Base-by-base conservation (phyloP, 495 filamentous ascomycete genomes). In the Penicillium argentinense region DNA sequence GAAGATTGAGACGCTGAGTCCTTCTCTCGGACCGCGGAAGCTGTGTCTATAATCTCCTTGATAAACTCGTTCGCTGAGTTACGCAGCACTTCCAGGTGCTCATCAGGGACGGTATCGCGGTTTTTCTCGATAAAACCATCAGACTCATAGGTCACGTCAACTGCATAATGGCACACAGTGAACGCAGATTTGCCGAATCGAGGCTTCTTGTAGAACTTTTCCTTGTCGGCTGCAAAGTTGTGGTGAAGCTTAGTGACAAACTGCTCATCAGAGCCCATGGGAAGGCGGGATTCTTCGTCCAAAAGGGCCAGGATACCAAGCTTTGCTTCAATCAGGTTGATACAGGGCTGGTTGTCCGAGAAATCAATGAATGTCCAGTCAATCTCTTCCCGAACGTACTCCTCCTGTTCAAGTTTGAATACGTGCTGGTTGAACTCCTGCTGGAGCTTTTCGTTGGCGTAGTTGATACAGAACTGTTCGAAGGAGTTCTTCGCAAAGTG, bases 311-410 rank as follows among this genome's bases (percentile, higher is more conserved):
- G 69, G 42, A 99, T 86, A 57, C 93, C 95, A 28, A 99, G 76
- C 66, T 95, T 97, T 34, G 89, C 91, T 71, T 99, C 93, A 53
- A 99, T 99, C 30, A 99, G 70, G 66, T 99, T 93, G 61, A 99
- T 99, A 71, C 93, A 99, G n/a, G 95, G 95, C 66, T 97, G 91
- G 59, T 99, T 99, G 64, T 99, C 93, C 39, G 93, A 95, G 70
- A 97, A 99, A 65, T 99, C 93, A 73, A 99, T 99, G 65, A 97
- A 99, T 9, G 88, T 96, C 93, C 93, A 99, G 64, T 97, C 92
- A 53, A 99, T 99, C 71, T 97, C 76, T 63, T 99, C 93, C 23
- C 87, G 80, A 9, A 97, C 79, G 69, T 99, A 99, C 71, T 99
- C 93, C 69, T 97, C 95, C 66, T 99, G 93, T 66, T 99, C 93